These are phyloP conservation scores for Neonectria ditissima DNA, from an alignment of 2,329 filamentous ascomycete genomes.

Conservation along the genomic window DNA sequence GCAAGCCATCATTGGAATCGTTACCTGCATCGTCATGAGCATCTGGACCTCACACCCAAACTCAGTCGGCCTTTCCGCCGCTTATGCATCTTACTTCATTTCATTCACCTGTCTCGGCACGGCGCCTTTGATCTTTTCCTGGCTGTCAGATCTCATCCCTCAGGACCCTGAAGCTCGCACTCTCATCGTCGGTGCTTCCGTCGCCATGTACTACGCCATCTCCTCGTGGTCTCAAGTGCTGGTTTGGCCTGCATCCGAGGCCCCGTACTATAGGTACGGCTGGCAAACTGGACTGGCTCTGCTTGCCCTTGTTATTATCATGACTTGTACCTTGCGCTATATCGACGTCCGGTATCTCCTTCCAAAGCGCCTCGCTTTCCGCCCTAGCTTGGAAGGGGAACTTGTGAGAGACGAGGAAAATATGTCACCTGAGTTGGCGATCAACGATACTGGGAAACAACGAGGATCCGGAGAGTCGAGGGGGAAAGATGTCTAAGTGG, in stretches of 20 bases:
- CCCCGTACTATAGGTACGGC: constrained; percentile 28
- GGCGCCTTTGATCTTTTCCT: constrained; percentile 60
- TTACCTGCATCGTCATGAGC: constrained; percentile 63
- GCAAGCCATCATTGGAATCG: constrained; percentile 60
- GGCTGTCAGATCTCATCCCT: constrained; percentile 20
- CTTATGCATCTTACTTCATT: constrained; percentile 65
- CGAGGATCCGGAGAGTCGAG: too few species aligned
- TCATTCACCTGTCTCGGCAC: constrained; percentile 52
- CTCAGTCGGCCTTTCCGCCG: constrained; percentile 56
- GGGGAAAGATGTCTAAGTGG: too few species aligned
- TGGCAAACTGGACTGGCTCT: constrained; percentile 25
- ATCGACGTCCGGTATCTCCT: constrained; percentile 19
- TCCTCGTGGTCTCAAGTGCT: constrained; percentile 25
- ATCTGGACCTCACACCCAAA: constrained; percentile 62
- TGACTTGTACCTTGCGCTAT: constrained; percentile 23
- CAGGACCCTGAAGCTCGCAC: constrained; percentile 27
- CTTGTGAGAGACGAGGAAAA: not conserved
- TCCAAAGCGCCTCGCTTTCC: constrained; percentile 17
- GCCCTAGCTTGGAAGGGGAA: not conserved
- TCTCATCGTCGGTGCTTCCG: constrained; percentile 21
- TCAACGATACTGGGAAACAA: too few species aligned
- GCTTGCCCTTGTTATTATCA: constrained; percentile 20
- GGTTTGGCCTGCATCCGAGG: constrained; percentile 28
- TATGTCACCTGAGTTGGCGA: not conserved
- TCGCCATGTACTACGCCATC: constrained; percentile 28